Conservation (phyloP, 306 rosid genomes). For the Mimosa bimucronata region DNA sequence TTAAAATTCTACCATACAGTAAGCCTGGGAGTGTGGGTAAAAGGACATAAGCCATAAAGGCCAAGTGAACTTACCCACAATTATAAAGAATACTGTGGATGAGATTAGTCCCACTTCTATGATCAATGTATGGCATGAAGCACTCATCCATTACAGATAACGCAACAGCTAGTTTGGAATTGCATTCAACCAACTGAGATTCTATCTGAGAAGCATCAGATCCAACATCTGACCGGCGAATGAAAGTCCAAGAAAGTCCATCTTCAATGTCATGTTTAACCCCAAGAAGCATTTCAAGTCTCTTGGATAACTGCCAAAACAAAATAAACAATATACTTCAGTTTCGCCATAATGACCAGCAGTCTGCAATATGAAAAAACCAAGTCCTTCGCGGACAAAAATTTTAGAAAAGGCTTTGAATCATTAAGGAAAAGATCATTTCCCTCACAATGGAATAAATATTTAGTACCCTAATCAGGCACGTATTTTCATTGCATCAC, state of each 20-base stretch:
- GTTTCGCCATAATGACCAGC: conserved; percentile 9
- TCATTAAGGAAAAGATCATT: not conserved
- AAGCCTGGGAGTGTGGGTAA: conserved; percentile 1
- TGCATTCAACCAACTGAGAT: conserved; percentile 47
- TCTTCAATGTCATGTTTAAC: conserved; percentile 60
- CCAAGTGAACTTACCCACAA: conserved; percentile 62
- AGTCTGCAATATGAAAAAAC: not conserved
- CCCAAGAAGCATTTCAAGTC: conserved; percentile 63
- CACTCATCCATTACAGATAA: conserved; percentile 68
- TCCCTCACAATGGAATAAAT: not conserved
- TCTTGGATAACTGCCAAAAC: conserved; percentile 51
- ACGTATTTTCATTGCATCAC: not conserved
- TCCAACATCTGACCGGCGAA: conserved; percentile 48
- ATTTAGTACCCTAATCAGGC: not conserved
- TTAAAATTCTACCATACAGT: not conserved
- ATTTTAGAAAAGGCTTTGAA: not conserved
- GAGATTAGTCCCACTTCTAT: conserved; percentile 62
- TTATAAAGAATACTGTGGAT: conserved; percentile 63
- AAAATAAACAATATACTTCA: conserved; percentile 35
- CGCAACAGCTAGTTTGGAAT: conserved; percentile 74
- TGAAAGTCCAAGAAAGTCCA: conserved; percentile 69
- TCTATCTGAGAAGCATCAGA: conserved; percentile 41
- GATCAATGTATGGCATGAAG: conserved; percentile 64
- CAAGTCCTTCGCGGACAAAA: not conserved
- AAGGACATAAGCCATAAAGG: not conserved